Conservation (phyloP, 1,284 basidiomycete species). For the Schizophyllum commune region DNA sequence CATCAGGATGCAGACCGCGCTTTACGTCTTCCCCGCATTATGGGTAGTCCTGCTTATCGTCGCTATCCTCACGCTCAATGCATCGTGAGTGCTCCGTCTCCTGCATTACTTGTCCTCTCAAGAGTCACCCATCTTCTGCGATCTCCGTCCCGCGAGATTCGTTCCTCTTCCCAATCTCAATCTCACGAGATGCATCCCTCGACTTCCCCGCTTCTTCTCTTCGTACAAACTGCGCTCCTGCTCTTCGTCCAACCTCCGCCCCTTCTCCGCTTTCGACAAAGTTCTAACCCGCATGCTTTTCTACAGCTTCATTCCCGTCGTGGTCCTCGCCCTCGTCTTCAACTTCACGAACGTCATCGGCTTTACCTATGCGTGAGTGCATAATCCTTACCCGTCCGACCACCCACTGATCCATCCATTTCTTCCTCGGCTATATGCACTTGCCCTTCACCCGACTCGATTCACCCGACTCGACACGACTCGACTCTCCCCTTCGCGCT, state of each 20-base stretch:
- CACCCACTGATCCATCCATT: too few relatives aligned
- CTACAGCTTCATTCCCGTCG: constrained; percentile 77
- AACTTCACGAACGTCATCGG: constrained; percentile 88
- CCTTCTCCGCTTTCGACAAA: not conserved
- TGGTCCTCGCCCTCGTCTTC: constrained; percentile 83
- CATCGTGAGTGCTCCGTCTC: constrained; percentile 61
- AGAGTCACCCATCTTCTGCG: too few relatives aligned
- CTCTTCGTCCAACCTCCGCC: too few relatives aligned
- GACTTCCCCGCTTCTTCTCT: constrained; percentile 4
- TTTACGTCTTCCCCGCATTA: constrained; percentile 84
- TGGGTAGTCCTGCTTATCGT: constrained; percentile 85
- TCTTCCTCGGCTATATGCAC: too few relatives aligned
- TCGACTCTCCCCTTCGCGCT: too few relatives aligned
- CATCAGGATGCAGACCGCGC: constrained; percentile 53
- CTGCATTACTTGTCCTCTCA: too few relatives aligned
- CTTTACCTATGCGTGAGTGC: constrained; percentile 81
- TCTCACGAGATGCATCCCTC: too few relatives aligned
- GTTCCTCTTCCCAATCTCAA: too few relatives aligned
- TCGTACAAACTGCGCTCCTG: too few relatives aligned
- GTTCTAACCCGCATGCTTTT: constrained; percentile 4
- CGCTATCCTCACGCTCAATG: constrained; percentile 80
- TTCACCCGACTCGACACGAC: too few relatives aligned
- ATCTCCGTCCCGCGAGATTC: too few relatives aligned
- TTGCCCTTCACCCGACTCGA: too few relatives aligned
- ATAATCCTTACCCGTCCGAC: constrained; percentile 3